Conservation (phyloP, 805 yeast species). For the Hanseniaspora valbyensis region DNA sequence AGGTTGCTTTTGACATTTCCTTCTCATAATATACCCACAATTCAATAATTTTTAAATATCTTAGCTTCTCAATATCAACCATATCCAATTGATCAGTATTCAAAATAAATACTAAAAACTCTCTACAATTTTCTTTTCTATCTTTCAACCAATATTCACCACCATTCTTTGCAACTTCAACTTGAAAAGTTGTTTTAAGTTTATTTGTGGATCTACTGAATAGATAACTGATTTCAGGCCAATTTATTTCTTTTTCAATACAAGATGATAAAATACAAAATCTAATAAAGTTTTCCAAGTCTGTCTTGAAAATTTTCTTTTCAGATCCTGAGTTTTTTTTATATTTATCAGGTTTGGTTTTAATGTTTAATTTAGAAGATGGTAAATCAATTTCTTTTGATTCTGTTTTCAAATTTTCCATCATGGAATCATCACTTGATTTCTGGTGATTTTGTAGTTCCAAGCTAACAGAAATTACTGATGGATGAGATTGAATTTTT, state of each 20-base stretch:
- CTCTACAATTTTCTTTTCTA: not conserved
- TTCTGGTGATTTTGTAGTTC: too few species aligned
- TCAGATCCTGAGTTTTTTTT: not conserved
- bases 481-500: too few species aligned
- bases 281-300: constrained; percentile 47
- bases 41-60: constrained; percentile 8
- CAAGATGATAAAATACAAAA: constrained; percentile 60
- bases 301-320: constrained; percentile 21
- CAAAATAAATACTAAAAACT: not conserved
- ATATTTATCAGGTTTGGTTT: not conserved
- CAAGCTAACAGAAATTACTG: too few species aligned
- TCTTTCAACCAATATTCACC: constrained; percentile 3
- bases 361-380: too few species aligned
- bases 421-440: too few species aligned
- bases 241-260: constrained; percentile 49
- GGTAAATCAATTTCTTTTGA: too few species aligned
- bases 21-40: constrained; percentile 1
- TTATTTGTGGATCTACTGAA: constrained; percentile 29
- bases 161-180: not conserved
- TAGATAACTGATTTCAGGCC: constrained; percentile 46
- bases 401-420: too few species aligned
- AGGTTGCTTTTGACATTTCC: not conserved
- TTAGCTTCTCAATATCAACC: constrained; percentile 1
- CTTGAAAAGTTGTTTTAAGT: constrained; percentile 1
- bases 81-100: not conserved